Evolutionary conservation across 2,329 filamentous ascomycete genomes (phyloP).

Genomic region (Monilinia polystroma): DNA sequence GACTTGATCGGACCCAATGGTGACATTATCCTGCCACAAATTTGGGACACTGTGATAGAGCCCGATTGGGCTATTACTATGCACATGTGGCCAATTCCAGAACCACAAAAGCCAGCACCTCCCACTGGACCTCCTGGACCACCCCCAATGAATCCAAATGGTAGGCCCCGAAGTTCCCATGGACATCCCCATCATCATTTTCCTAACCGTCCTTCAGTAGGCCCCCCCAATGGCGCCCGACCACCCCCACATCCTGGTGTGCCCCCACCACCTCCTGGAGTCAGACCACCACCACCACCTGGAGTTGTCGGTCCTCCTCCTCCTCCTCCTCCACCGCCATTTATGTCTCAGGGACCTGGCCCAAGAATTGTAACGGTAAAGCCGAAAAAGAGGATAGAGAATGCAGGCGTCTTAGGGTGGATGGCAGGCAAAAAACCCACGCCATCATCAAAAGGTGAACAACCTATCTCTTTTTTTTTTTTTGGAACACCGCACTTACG

Average conservation of each 20-base stretch:
- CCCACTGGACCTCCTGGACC: slow-evolving; percentile 24
- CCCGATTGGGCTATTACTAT: slow-evolving; percentile 72
- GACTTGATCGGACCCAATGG: slow-evolving; percentile 76
- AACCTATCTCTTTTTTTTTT: slow-evolving; percentile 5
- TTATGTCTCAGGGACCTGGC: slow-evolving; percentile 13
- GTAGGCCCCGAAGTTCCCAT: slow-evolving; percentile 25
- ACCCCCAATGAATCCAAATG: slow-evolving; percentile 20
- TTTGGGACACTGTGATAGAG: slow-evolving; percentile 80
- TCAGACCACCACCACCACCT: slow-evolving; percentile 23
- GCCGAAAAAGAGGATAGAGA: slow-evolving; percentile 26
- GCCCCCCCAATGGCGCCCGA: slow-evolving; percentile 25
- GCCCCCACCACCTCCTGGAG: slow-evolving; percentile 8
- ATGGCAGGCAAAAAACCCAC: slow-evolving; percentile 35
- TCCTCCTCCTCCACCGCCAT: slow-evolving; percentile 3
- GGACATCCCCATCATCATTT: slow-evolving; percentile 25
- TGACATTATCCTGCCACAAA: slow-evolving; percentile 76
- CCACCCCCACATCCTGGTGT: slow-evolving; percentile 27
- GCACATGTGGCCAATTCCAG: slow-evolving; percentile 64
- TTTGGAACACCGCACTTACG: slow-evolving; percentile 16
- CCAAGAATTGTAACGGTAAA: slow-evolving; percentile 20
- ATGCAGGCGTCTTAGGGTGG: slow-evolving; percentile 33
- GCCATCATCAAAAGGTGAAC: slow-evolving; percentile 36
- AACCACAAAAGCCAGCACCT: slow-evolving; percentile 38
- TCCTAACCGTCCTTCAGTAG: slow-evolving; percentile 22
- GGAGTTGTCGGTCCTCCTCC: slow-evolving; percentile 20